Evolutionary conservation across 495 filamentous ascomycete species (phyloP), one percentile per base, ranked within the genome.

Genomic region (Trichoderma erinaceum): DNA sequence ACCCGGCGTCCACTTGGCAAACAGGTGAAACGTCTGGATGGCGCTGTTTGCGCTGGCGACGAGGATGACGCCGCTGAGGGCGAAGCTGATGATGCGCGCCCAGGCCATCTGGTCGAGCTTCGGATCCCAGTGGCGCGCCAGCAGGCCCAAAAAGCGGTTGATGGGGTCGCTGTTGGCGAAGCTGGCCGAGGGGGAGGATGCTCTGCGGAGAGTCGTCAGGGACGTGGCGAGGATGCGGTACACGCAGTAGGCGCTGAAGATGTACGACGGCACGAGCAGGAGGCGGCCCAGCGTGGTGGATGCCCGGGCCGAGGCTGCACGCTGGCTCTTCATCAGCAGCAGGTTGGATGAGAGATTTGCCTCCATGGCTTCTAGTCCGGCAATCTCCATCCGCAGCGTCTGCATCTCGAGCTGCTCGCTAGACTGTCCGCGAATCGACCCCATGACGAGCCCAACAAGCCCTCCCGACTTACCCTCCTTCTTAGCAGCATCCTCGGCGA

Each of bases 351-450:
- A 81, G 7, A 95, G 83, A 68, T 85, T 86, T 25, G 80, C 74
- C 69, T 86, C 85, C 91, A 94, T 94, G 3, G 88, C 86, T 73
- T 89, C 86, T 23, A 95, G 82, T 0, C 91, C 91, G n/a, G 83
- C 78, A 64, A 93, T 89, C 71, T 95, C 91, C n/a, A 91, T 79
- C 50, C 87, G 80, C 1, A 95, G 81, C 1, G 85, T 77, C 68
- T 83, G 83, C 21, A 88, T 81, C 75, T 92, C 91, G 66, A 86
- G 82, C 1, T 81, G 75, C 66, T 92, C 80, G 18, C 74, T 87
- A 18, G 81, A 75, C 66, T 84, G 86, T 27, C 84, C 84, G 15
- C 87, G 87, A 38, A 93, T 80, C 27, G 77, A 82, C 21, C 86
- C 87, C 15, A 92, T 76, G 35, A 92, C 80, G 73, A 90, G 90